Evolutionary conservation across 2,329 filamentous ascomycete species (phyloP), one percentile per base, ranked within the genome.

Genomic region (Stagonosporopsis tanaceti): DNA sequence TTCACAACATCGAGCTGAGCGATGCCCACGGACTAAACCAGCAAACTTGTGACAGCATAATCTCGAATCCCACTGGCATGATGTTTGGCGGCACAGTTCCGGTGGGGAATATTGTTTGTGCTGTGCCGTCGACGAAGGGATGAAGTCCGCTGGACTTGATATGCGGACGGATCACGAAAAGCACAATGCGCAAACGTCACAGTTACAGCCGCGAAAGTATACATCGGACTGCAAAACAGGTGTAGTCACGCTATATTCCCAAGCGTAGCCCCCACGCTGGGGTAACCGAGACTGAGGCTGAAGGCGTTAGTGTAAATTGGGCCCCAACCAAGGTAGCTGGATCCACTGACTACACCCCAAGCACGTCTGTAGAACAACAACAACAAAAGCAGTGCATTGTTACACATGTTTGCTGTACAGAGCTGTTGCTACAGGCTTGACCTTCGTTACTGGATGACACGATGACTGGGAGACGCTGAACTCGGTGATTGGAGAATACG

Each of bases 281-380:
- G 22, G 24, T 37, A 37, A 47, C 38, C 38, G 51, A 47, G 4
- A 28, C 34, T 50, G 53, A 47, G 53, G 53, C 53, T 57, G 47
- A 56, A 56, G 28, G 52, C 52, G 39, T 55, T 54, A 54, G 45
- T 32, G 41, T 50, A 35, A 24, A 47, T 47, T 56, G 52, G 39
- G 11, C 41, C 24, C 17, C 30, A 32, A 12, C 11, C 11, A 32
- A 51, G 47, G 47, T 25, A 51, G 47, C 47, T 47, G 24, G 30
- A 20, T 38, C 47, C 25, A 42, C 32, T 24, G 14, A 51, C 53
- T 57, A 47, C 53, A 42, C 53, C 41, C n/a, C 53, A 22, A 34
- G 28, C 37, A 9, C 25, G 30, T 17, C 7, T 56, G 41, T 32
- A 20, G 27, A 39, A 47, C n/a, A 52, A 48, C 51, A 57, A 44